A percentile compares a stretch with the other conserved stretches of the same genome.
These are phyloP conservation scores for Fusarium veterinarium DNA, from an alignment of 2,329 filamentous ascomycete genomes.

Conservation along the genomic window DNA sequence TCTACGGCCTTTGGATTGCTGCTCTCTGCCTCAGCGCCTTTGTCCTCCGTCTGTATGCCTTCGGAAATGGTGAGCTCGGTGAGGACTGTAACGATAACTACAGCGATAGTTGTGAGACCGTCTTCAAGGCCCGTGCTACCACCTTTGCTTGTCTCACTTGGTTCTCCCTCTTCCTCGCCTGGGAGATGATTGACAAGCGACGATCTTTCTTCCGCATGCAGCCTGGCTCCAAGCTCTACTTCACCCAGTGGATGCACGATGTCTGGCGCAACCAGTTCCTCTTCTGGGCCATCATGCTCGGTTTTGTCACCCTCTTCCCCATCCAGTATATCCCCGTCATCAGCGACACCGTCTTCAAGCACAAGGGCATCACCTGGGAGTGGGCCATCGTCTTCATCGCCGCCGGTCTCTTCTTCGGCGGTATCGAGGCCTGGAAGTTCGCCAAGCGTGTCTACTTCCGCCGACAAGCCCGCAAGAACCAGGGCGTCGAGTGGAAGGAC, in stretches of 20 bases:
- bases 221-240: slow-evolving; percentile 67
- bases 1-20: slow-evolving; percentile 77
- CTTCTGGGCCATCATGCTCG: slow-evolving; percentile 70
- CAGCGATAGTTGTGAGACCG: slow-evolving; percentile 65
- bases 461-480: slow-evolving; percentile 34
- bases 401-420: slow-evolving; percentile 66
- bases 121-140: slow-evolving; percentile 78
- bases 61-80: slow-evolving; percentile 70
- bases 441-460: slow-evolving; percentile 61
- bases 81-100: slow-evolving; percentile 70
- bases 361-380: slow-evolving; percentile 70
- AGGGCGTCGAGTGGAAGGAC: slow-evolving; percentile 50
- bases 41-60: slow-evolving; percentile 72
- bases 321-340: slow-evolving; percentile 70
- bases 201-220: slow-evolving; percentile 82
- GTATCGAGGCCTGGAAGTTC: slow-evolving; percentile 70
- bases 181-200: slow-evolving; percentile 81
- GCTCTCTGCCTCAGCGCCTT: slow-evolving; percentile 72
- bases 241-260: slow-evolving; percentile 74
- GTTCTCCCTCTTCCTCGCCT: slow-evolving; percentile 81
- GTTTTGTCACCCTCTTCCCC: slow-evolving; percentile 62
- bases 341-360: slow-evolving; percentile 69
- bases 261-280: slow-evolving; percentile 80
- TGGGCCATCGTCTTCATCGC: slow-evolving; percentile 70
- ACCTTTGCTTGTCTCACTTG: slow-evolving; percentile 81